phyloP scores from a whole-genome alignment of 2,329 filamentous ascomycete species.

The Verticillium albo-atrum region DNA sequence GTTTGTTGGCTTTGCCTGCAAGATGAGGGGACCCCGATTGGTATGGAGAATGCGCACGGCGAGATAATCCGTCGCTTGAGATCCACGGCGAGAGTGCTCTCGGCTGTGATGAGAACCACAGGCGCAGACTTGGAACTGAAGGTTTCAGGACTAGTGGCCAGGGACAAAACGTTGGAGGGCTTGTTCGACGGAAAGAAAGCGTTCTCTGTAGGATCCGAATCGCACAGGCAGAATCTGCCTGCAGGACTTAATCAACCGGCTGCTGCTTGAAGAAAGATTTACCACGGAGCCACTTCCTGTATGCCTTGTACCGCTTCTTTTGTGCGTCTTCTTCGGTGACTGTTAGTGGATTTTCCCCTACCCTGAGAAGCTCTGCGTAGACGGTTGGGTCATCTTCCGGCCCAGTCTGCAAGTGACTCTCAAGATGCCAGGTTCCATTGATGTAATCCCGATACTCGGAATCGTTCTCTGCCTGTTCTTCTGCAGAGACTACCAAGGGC shows the following conservation, averaged over 20 bases:
- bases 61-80: conserved; percentile 28
- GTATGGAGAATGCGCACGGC: conserved; percentile 4
- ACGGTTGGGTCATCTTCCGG: conserved; percentile 64
- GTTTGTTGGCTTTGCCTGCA: conserved; percentile 58
- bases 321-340: conserved; percentile 80
- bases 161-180: neutral
- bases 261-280: conserved; percentile 97
- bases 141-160: conserved; percentile 12
- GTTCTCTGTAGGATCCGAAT: neutral
- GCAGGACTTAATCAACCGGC: conserved; percentile 46
- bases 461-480: conserved; percentile 56
- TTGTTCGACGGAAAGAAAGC: neutral
- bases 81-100: conserved; percentile 26
- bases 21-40: conserved; percentile 27
- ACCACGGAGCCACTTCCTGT: conserved; percentile 88
- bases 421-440: conserved; percentile 50
- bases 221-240: neutral
- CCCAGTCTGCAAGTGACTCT: conserved; percentile 31
- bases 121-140: conserved; percentile 10
- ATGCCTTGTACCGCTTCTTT: conserved; percentile 96
- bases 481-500: conserved; percentile 71
- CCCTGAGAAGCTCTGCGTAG: conserved; percentile 71
- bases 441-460: conserved; percentile 79
- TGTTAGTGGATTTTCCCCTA: conserved; percentile 79
- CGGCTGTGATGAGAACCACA: conserved; percentile 11